phyloP scores from a whole-genome alignment of 2,329 filamentous ascomycete species.

The Cordyceps pruinosa region DNA sequence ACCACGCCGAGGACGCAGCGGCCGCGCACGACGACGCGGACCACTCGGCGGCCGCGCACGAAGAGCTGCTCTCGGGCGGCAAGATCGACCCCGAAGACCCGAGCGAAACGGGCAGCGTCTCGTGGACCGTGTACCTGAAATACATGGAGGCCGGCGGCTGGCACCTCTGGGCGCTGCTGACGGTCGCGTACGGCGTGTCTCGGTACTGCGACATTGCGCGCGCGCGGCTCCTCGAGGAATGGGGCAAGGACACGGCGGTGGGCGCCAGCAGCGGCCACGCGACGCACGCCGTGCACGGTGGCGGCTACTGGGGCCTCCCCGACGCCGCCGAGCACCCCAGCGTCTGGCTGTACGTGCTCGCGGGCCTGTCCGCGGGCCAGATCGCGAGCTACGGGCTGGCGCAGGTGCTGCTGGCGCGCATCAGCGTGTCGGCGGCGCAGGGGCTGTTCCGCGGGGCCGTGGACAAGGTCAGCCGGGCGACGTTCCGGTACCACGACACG shows the following conservation, averaged over 20 bases:
- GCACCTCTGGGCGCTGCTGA: constrained; percentile 61
- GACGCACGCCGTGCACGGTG: neutral
- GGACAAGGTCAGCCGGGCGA: constrained; percentile 66
- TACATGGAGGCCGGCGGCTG: constrained; percentile 78
- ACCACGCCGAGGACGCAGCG: constrained; percentile 25
- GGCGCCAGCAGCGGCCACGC: neutral
- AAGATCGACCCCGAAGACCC: constrained; percentile 28
- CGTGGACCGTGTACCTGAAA: constrained; percentile 70
- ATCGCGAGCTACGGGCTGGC: constrained; percentile 54
- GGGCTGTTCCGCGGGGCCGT: constrained; percentile 68
- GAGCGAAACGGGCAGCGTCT: constrained; percentile 58
- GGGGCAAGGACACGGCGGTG: constrained; percentile 58
- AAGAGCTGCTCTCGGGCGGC: constrained; percentile 16
- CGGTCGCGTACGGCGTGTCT: constrained; percentile 56
- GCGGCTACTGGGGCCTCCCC: constrained; percentile 38
- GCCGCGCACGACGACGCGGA: constrained; percentile 24
- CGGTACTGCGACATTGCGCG: constrained; percentile 59
- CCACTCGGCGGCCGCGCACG: constrained; percentile 13
- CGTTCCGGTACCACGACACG: constrained; percentile 85
- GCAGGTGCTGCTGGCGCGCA: constrained; percentile 63
- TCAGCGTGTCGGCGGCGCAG: constrained; percentile 72
- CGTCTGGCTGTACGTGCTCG: constrained; percentile 69
- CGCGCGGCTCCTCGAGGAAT: constrained; percentile 78
- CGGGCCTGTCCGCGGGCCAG: constrained; percentile 56
- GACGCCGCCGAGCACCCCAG: constrained; percentile 58